phyloP scores from a whole-genome alignment of 2,329 filamentous ascomycete species.

The Pseudogymnoascus sp. region DNA sequence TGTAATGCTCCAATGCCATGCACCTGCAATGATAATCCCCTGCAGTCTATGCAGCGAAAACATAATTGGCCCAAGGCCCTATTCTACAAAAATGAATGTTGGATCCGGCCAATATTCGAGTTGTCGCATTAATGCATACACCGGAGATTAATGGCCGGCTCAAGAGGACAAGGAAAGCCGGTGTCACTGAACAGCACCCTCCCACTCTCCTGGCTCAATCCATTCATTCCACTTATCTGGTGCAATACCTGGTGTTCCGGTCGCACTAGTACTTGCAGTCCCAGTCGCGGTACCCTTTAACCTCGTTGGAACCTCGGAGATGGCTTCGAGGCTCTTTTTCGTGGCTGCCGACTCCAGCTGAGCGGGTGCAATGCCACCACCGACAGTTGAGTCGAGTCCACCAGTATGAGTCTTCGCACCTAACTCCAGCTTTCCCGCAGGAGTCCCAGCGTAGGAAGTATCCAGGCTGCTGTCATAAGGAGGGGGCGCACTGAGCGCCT shows the following conservation, averaged over 20 bases:
- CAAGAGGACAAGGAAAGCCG: not conserved
- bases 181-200: not conserved
- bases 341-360: not conserved
- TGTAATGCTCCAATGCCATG: not conserved
- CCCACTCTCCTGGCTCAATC: not conserved
- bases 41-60: not conserved
- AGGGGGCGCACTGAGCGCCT: not conserved
- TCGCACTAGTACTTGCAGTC: not conserved
- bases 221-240: slow-evolving; percentile 1
- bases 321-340: not conserved
- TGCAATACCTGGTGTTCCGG: not conserved
- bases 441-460: not conserved
- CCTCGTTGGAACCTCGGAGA: not conserved
- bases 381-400: not conserved
- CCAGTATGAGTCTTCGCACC: not conserved
- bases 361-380: not conserved
- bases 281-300: not conserved
- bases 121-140: not conserved
- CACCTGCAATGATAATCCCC: not conserved
- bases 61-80: not conserved
- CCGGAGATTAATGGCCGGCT: not conserved
- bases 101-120: not conserved
- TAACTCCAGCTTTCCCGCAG: not conserved
- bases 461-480: slow-evolving; percentile 1
- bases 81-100: not conserved